These are phyloP conservation scores for Sphaerostilbella broomeana DNA, from an alignment of 2,329 filamentous ascomycete species.

Conservation along the genomic window DNA sequence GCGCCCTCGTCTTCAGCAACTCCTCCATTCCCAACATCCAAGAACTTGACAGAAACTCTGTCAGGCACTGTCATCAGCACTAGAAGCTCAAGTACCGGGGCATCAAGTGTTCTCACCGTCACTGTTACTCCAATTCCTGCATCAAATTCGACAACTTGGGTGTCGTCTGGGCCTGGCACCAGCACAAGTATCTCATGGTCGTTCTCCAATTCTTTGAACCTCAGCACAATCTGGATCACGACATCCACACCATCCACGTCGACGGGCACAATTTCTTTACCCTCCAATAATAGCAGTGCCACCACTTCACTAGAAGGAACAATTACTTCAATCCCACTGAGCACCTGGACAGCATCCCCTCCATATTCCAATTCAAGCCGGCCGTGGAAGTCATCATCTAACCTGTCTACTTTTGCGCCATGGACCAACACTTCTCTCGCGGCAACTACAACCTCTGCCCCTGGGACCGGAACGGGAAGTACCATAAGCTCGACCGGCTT, in stretches of 20 bases:
- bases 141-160: conserved; percentile 5
- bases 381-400: neutral
- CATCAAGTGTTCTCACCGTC: neutral
- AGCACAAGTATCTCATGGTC: conserved; percentile 8
- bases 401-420: neutral
- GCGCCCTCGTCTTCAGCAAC: neutral
- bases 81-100: neutral
- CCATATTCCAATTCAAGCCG: conserved; percentile 1
- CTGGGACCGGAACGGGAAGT: neutral
- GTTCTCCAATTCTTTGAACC: conserved; percentile 7
- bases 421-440: conserved; percentile 4
- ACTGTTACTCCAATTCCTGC: conserved; percentile 10
- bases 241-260: neutral
- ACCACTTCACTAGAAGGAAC: neutral
- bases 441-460: neutral
- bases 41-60: conserved; percentile 4
- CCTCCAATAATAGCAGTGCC: neutral
- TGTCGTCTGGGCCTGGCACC: neutral
- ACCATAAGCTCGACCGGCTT: neutral
- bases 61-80: conserved; percentile 4
- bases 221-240: conserved; percentile 8
- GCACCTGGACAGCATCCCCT: neutral
- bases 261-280: neutral
- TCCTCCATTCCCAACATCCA: conserved; percentile 8
- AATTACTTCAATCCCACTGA: neutral